Evolutionary conservation across 2,329 filamentous ascomycete species (phyloP), one percentile per base, ranked within the genome.

Genomic region (Cercospora citrullina): DNA sequence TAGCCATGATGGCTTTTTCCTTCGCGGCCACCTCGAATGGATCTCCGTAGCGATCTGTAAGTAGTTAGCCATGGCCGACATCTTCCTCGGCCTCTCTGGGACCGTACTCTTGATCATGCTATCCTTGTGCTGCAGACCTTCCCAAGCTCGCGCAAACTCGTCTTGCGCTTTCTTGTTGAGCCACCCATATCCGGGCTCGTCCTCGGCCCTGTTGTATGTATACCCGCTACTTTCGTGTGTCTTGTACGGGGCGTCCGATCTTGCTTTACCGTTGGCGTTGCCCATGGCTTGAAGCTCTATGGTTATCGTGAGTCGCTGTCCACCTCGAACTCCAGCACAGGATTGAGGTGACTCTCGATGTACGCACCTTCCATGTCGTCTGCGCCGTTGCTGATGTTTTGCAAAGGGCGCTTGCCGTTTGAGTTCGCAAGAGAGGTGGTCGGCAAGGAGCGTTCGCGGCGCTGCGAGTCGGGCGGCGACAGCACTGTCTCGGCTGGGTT

Each of bases 101-200:
- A 6, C 73, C 77, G 68, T 68, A 79, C 78, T 74, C 64, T 72
- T 72, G n/a, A 79, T 68, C 68, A 73, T 73, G 3, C 39, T 48
- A 21, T 85, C 82, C 72, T 80, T 81, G 74, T 89, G 85, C 60
- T 86, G 74, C 58, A 89, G 72, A 69, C 73, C 74, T 30, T 84
- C 82, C 80, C 81, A 80, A 18, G 83, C 84, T 28, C 84, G 79
- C 53, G 82, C 78, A 71, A 81, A 84, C 64, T 89, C 87, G 68
- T 88, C 87, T 69, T 83, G 76, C 5, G 85, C 84, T 73, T 87
- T 87, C 76, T 85, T 86, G 69, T 81, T 86, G 71, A 81, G 81
- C 85, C 86, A 89, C 8, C 79, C 79, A 57, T 82, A 83, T 2
- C 85, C 83, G 7, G 84, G 84, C 68, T 80, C 78, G 39, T 83